Conservation (phyloP, 2,329 filamentous ascomycete species). For the Gremmenia infestans region DNA sequence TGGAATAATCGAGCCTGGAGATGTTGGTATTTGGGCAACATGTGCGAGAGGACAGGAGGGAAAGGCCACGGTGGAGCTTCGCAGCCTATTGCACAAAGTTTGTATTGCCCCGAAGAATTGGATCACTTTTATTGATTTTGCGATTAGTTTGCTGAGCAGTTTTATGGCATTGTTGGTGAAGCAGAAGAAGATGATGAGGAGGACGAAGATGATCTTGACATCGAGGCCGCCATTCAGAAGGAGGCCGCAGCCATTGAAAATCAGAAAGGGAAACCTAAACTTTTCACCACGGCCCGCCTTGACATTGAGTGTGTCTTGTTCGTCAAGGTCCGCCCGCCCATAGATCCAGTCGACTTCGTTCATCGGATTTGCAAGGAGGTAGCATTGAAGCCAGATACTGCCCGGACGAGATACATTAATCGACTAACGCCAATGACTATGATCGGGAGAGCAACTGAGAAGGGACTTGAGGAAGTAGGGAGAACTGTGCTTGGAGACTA, state of each 20-base stretch:
- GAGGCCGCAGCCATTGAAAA: slow-evolving; percentile 62
- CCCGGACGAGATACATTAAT: slow-evolving; percentile 55
- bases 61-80: slow-evolving; percentile 64
- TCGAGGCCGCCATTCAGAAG: slow-evolving; percentile 66
- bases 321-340: slow-evolving; percentile 49
- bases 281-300: slow-evolving; percentile 49
- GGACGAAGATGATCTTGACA: slow-evolving; percentile 48
- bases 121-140: slow-evolving; percentile 3
- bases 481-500: slow-evolving; percentile 56
- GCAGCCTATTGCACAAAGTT: slow-evolving; percentile 62
- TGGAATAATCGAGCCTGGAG: slow-evolving; percentile 58
- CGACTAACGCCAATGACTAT: slow-evolving; percentile 50
- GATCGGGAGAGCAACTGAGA: slow-evolving; percentile 62
- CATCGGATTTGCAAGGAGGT: slow-evolving; percentile 53
- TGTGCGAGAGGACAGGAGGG: slow-evolving; percentile 68
- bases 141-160: slow-evolving; percentile 57
- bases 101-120: slow-evolving; percentile 20
- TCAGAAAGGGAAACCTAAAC: slow-evolving; percentile 34
- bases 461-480: slow-evolving; percentile 61
- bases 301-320: slow-evolving; percentile 61
- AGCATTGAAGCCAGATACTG: slow-evolving; percentile 35
- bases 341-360: slow-evolving; percentile 52
- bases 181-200: slow-evolving; percentile 34
- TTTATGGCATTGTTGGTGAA: slow-evolving; percentile 44
- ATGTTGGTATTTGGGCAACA: slow-evolving; percentile 73